Evolutionary conservation across 2,329 filamentous ascomycete species (phyloP).

Genomic region (Fulvia fulva): DNA sequence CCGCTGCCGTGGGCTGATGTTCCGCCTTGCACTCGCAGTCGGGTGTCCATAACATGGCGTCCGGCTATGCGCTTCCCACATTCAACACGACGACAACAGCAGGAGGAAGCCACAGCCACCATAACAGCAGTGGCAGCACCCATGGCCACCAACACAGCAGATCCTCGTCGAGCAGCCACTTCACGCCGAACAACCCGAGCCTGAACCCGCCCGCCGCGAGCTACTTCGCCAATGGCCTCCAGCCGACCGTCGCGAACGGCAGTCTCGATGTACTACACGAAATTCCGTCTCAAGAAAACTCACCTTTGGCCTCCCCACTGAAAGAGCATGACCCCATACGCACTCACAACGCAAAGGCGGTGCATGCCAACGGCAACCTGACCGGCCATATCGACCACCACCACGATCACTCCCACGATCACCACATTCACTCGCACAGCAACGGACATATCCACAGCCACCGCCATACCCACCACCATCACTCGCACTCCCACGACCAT

Average conservation of each 20-base stretch:
- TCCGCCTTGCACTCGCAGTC: neutral
- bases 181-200: neutral
- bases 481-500: slow-evolving; percentile 26
- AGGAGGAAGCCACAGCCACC: slow-evolving; percentile 20
- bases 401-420: slow-evolving; percentile 1
- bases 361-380: slow-evolving; percentile 18
- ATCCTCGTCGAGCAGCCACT: neutral
- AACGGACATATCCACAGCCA: neutral
- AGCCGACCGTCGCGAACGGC: slow-evolving; percentile 23
- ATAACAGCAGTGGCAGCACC: slow-evolving; percentile 25
- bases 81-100: slow-evolving; percentile 5
- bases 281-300: slow-evolving; percentile 27
- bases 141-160: slow-evolving; percentile 1
- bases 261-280: slow-evolving; percentile 29
- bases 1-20: neutral
- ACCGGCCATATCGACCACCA: slow-evolving; percentile 9
- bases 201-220: neutral
- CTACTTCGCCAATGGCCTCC: slow-evolving; percentile 5
- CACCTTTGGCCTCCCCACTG: slow-evolving; percentile 24
- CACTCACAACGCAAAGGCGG: slow-evolving; percentile 21
- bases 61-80: slow-evolving; percentile 43
- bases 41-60: slow-evolving; percentile 35
- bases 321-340: slow-evolving; percentile 7
- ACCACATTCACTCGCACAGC: slow-evolving; percentile 10
- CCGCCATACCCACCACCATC: slow-evolving; percentile 26